These are phyloP conservation scores for Zizania latifolia DNA, from an alignment of 176 grass and related monocot genomes.

Conservation along the genomic window DNA sequence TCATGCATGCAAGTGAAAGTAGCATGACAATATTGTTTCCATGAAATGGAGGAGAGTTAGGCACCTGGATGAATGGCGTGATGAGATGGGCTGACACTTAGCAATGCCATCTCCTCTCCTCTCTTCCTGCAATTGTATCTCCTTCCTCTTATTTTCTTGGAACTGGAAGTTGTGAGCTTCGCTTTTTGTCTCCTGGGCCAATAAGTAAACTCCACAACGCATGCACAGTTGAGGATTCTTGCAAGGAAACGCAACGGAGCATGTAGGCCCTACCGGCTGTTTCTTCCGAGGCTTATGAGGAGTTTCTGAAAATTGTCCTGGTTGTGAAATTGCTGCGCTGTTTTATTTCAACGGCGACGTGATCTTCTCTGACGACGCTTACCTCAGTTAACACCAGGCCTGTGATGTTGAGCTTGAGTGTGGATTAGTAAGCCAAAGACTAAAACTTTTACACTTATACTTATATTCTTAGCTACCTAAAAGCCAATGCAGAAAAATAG, in stretches of 20 bases:
- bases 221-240: conserved; percentile 36
- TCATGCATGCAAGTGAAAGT: not conserved
- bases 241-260: conserved; percentile 7
- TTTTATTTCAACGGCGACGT: not conserved
- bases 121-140: not conserved
- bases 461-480: too few species aligned
- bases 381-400: too few species aligned
- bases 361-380: not conserved
- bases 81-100: not conserved
- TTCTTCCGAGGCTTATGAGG: not conserved
- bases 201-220: conserved; percentile 28
- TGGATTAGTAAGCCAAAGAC: too few species aligned
- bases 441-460: too few species aligned
- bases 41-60: not conserved
- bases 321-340: not conserved
- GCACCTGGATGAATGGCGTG: conserved; percentile 14
- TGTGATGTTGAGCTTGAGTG: too few species aligned
- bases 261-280: conserved; percentile 9
- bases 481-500: too few species aligned
- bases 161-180: not conserved
- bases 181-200: not conserved
- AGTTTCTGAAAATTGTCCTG: conserved; percentile 1
- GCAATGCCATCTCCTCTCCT: conserved; percentile 10
- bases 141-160: not conserved
- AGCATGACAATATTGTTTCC: not conserved